Conservation (phyloP, 2,329 filamentous ascomycete genomes). For the Lachnellula cervina region DNA sequence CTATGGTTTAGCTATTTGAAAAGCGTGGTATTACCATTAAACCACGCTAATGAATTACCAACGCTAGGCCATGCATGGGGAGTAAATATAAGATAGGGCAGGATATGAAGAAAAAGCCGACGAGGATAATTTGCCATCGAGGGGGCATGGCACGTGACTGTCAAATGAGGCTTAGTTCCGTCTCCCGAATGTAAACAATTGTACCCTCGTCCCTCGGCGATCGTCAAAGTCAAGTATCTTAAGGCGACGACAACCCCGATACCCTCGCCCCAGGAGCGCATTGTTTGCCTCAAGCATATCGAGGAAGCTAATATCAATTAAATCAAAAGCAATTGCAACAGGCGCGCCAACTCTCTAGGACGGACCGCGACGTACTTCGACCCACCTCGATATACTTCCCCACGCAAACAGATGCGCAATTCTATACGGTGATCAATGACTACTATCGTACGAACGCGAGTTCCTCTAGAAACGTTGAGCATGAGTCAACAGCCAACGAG, state of each 20-base stretch:
- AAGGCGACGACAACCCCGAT: slow-evolving; percentile 7
- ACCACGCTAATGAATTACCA: too few relatives aligned
- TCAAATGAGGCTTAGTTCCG: not conserved
- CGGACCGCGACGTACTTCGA: slow-evolving; percentile 4
- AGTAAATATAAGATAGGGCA: not conserved
- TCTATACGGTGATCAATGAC: slow-evolving; percentile 53
- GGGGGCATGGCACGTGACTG: slow-evolving; percentile 6
- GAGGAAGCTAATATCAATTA: slow-evolving; percentile 15
- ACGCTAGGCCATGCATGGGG: too few relatives aligned
- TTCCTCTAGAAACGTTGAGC: slow-evolving; percentile 62
- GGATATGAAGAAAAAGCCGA: not conserved
- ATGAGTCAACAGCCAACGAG: slow-evolving; percentile 58
- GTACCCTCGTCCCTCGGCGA: slow-evolving; percentile 8
- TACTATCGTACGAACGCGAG: slow-evolving; percentile 60
- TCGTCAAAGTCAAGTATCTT: slow-evolving; percentile 14
- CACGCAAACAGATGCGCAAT: slow-evolving; percentile 26
- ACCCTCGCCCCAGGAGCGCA: not conserved
- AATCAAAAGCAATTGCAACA: slow-evolving; percentile 18
- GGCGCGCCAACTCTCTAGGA: slow-evolving; percentile 7
- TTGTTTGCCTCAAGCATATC: not conserved
- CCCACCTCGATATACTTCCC: slow-evolving; percentile 6
- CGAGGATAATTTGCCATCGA: not conserved
- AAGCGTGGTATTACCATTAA: too few relatives aligned
- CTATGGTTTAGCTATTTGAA: too few relatives aligned
- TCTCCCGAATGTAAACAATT: slow-evolving; percentile 21